A percentile compares a stretch with the other conserved stretches of the same genome.
Conservation (phyloP, 192 early-diverging fungal genomes). For the Globomyces pollinis-pini region DNA sequence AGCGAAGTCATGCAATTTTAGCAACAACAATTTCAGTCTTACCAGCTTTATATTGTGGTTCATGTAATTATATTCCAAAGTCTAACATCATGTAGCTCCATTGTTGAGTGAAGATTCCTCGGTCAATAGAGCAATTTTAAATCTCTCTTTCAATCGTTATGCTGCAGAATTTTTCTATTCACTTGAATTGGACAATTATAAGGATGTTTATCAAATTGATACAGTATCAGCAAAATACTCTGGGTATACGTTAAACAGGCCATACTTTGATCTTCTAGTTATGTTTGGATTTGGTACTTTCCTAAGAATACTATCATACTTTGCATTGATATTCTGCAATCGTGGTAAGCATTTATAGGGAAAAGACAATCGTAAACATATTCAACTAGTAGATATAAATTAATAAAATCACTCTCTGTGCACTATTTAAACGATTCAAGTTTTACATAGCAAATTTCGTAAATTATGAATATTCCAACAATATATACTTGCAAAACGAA, state of each 20-base stretch:
- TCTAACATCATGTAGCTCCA: neutral
- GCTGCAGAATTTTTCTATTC: conserved; percentile 4
- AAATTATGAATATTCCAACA: no score
- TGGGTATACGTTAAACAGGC: conserved; percentile 29
- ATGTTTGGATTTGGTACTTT: conserved; percentile 26
- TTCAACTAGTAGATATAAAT: no score
- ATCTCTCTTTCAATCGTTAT: neutral
- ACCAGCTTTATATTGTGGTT: neutral
- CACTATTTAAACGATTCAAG: no score
- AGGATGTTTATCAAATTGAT: neutral
- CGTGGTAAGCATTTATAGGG: no score
- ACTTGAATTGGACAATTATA: neutral
- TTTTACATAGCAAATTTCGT: no score
- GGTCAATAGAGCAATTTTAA: no score
- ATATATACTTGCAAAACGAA: no score
- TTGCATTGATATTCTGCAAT: conserved; percentile 21
- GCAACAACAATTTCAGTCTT: conserved; percentile 9
- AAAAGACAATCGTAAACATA: no score
- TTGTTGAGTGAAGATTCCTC: no score
- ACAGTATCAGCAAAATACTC: conserved; percentile 6
- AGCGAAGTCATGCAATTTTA: conserved; percentile 33
- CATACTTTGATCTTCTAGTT: conserved; percentile 18
- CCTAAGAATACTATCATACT: conserved; percentile 23
- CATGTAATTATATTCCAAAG: neutral
- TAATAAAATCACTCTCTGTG: no score